These are phyloP conservation scores for Teunomyces kruisii DNA, from an alignment of 805 yeast species.

Conservation along the genomic window DNA sequence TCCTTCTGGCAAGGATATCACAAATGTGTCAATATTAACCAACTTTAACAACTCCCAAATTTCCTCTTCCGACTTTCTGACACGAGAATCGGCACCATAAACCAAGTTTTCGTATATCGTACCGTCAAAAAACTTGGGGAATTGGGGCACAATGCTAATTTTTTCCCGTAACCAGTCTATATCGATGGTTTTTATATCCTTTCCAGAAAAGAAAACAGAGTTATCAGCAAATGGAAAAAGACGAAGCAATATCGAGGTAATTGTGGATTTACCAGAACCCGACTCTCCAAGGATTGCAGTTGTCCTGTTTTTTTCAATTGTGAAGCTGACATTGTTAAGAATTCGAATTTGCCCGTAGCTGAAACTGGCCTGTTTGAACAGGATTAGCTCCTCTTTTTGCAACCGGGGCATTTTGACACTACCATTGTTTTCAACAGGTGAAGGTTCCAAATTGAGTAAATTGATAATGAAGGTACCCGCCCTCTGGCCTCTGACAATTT, in stretches of 20 bases:
- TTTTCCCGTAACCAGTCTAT: conserved; percentile 48
- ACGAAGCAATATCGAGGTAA: conserved; percentile 55
- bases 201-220: conserved; percentile 44
- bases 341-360: conserved; percentile 41
- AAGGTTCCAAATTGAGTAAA: conserved; percentile 34
- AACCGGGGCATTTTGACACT: conserved; percentile 6
- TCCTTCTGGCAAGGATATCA: conserved; percentile 54
- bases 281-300: conserved; percentile 80
- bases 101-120: conserved; percentile 67
- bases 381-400: conserved; percentile 21
- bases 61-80: conserved; percentile 21
- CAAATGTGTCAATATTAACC: conserved; percentile 56
- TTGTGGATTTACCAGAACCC: conserved; percentile 90
- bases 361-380: conserved; percentile 49
- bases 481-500: conserved; percentile 74
- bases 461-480: conserved; percentile 55
- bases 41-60: conserved; percentile 40
- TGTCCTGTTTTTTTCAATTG: conserved; percentile 45
- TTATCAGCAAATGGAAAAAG: conserved; percentile 46
- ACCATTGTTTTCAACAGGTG: conserved; percentile 40
- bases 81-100: conserved; percentile 47
- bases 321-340: conserved; percentile 44
- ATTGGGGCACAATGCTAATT: conserved; percentile 75
- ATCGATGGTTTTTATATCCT: conserved; percentile 48
- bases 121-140: conserved; percentile 70